Percentiles rank a stretch among this genome's conserved stretches.
phyloP scores from a whole-genome alignment of 805 yeast genomes.

The Candida lessepsii region DNA sequence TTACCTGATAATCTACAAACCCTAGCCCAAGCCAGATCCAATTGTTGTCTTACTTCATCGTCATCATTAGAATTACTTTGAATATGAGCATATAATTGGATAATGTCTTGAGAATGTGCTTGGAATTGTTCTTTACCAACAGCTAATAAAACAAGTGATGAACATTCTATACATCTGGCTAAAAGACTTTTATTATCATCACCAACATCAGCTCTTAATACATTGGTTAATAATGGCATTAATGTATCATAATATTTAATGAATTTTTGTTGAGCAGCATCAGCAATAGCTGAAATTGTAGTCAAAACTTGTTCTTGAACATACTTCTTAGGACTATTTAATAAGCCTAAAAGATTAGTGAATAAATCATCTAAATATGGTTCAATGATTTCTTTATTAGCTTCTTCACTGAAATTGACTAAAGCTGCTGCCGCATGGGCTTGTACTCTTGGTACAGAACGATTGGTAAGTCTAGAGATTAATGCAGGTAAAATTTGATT shows the following conservation, averaged over 20 bases:
- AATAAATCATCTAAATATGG: conserved; percentile 88
- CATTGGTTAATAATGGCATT: conserved; percentile 84
- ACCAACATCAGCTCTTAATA: conserved; percentile 75
- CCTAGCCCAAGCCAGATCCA: conserved; percentile 96
- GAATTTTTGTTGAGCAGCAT: conserved; percentile 87
- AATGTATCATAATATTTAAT: conserved; percentile 89
- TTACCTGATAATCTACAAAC: conserved; percentile 81
- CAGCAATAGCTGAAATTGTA: conserved; percentile 95
- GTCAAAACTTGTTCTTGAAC: conserved; percentile 97
- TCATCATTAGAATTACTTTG: conserved; percentile 65
- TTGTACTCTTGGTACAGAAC: conserved; percentile 87
- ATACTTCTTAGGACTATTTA: conserved; percentile 84
- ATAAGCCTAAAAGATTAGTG: conserved; percentile 66
- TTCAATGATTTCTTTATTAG: conserved; percentile 80
- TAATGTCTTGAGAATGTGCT: conserved; percentile 66
- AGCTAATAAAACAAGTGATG: conserved; percentile 90
- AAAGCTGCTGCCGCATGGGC: conserved; percentile 98
- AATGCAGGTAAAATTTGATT: conserved; percentile 81
- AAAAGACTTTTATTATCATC: conserved; percentile 74
- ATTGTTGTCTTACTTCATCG: conserved; percentile 82
- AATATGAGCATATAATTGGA: conserved; percentile 66
- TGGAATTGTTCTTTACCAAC: conserved; percentile 89
- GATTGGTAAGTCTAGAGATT: conserved; percentile 71
- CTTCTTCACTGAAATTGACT: conserved; percentile 92
- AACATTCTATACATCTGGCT: conserved; percentile 94